Evolutionary conservation across 768 basidiomycete genomes (phyloP).

Genomic region (Lactarius psammicola): DNA sequence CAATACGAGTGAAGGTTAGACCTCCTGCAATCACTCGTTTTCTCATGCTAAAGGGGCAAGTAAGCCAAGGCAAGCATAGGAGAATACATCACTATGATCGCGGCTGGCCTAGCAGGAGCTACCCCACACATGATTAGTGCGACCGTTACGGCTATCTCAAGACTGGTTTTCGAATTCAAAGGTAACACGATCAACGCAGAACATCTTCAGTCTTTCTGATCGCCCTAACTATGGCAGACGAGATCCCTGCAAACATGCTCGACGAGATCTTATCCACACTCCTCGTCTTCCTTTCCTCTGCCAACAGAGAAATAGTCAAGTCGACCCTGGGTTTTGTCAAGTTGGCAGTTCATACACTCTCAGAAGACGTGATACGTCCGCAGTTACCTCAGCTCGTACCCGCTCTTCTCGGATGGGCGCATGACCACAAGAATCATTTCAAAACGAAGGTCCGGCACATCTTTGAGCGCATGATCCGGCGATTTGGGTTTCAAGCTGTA

Average conservation of each 20-base stretch:
- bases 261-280: conserved; percentile 83
- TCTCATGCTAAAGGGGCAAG: neutral
- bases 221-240: conserved; percentile 44
- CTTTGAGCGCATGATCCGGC: conserved; percentile 90
- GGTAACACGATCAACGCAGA: conserved; percentile 43
- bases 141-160: conserved; percentile 89
- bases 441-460: conserved; percentile 96
- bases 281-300: conserved; percentile 86
- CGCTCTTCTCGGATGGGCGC: conserved; percentile 85
- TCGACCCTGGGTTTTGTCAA: conserved; percentile 95
- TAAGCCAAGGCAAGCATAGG: conserved; percentile 71
- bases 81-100: conserved; percentile 96
- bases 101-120: conserved; percentile 89
- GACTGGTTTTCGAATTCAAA: conserved; percentile 95
- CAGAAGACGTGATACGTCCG: conserved; percentile 66
- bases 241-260: conserved; percentile 68
- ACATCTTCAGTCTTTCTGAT: neutral
- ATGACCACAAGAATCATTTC: conserved; percentile 99
- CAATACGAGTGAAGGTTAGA: conserved; percentile 40
- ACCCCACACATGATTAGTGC: conserved; percentile 99
- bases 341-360: conserved; percentile 83
- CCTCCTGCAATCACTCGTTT: conserved; percentile 24
- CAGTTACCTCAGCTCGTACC: conserved; percentile 79
- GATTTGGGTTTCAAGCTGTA: conserved; percentile 86
- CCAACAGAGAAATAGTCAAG: conserved; percentile 97